Base-by-base conservation (phyloP, 2,329 filamentous ascomycete genomes). In the Parastagonospora avenae region DNA sequence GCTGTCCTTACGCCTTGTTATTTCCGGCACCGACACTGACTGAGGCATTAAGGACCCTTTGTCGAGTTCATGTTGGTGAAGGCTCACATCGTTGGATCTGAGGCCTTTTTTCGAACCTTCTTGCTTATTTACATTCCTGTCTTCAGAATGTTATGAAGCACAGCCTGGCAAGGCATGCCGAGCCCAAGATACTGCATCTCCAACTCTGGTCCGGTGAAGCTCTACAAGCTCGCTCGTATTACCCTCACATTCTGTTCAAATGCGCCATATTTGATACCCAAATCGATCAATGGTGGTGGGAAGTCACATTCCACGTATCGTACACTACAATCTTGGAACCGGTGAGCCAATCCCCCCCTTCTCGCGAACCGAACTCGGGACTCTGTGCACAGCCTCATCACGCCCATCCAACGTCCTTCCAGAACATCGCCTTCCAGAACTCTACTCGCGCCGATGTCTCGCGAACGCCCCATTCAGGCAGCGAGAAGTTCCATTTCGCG, bases 311-410 rank as follows among this genome's bases (percentile, higher is more conserved):
- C 38, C 31, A 31, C 42, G 42, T 46, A 55, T 45, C 28, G 10
- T 12, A 32, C 7, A 41, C 6, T 6, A 16, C 33, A 7, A n/a
- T 39, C 16, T 27, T 27, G 19, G 19, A 24, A 15, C 52, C 49
- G 52, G 47, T 59, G 45, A 55, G 38, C 32, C 28, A 38, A 8
- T 38, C 30, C 14, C 11, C 32, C 31, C 40, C 31, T 44, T 35
- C 33, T 24, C 37, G 31, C 32, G 12, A 33, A 32, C 32, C 40
- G 38, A 42, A 48, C 54, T 40, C 35, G n/a, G 37, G 38, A 38
- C 16, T 29, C 46, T 24, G n/a, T 41, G 50, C 50, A 56, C 55
- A 54, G 55, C 55, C 52, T 42, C 36, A 43, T 39, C 9, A 51
- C 48, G 40, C 48, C 43, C 19, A 14, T 40, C 38, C 24, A 31